Conservation (phyloP, 139 green algal genomes). For the Klebsormidium nitens region DNA sequence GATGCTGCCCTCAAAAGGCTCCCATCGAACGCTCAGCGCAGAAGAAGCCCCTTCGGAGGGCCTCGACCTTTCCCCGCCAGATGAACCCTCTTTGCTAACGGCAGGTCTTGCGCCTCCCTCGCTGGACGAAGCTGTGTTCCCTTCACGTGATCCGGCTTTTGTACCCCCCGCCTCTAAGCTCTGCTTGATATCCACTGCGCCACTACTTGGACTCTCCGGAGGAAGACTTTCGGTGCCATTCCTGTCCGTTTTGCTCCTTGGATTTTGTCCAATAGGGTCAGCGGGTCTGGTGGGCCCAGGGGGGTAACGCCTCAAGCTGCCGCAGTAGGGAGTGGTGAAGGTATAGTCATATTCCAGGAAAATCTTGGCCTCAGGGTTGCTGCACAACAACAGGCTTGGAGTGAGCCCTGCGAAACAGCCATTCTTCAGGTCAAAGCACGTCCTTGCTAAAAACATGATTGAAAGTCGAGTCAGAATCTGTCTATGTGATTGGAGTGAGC, state of each 20-base stretch:
- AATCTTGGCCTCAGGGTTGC: no score
- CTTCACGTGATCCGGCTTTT: background rate
- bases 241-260: background rate
- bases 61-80: background rate
- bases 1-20: slow-evolving; percentile 2
- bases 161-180: background rate
- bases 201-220: slow-evolving; percentile 3
- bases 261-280: background rate
- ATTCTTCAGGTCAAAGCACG: no score
- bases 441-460: no score
- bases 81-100: background rate
- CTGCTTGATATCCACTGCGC: background rate
- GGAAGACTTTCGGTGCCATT: no score
- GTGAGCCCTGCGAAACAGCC: no score
- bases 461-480: no score
- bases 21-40: background rate
- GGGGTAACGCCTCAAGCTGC: background rate
- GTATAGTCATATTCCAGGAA: slow-evolving; percentile 49
- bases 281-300: background rate
- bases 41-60: background rate
- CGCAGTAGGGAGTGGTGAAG: slow-evolving; percentile 45
- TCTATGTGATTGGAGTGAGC: no score
- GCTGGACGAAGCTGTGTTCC: background rate
- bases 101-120: background rate
- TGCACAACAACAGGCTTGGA: no score